phyloP scores from a whole-genome alignment of 2,329 filamentous ascomycete species.

The Neodidymelliopsis sp. region DNA sequence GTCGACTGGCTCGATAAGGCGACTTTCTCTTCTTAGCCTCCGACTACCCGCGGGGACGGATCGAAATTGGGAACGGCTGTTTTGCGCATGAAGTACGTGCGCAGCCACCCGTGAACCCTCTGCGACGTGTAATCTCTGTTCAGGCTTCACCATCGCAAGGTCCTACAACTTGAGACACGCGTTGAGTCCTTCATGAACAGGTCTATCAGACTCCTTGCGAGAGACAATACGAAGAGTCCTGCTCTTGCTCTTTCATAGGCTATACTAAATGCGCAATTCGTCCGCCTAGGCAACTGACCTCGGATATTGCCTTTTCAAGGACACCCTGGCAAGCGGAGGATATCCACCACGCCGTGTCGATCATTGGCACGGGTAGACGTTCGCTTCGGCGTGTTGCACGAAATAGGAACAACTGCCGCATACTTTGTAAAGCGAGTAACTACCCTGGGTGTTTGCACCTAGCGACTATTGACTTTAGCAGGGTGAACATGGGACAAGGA shows the following conservation, averaged over 20 bases:
- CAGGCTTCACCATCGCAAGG: slow-evolving; percentile 2
- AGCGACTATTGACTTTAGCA: slow-evolving; percentile 9
- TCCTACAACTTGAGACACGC: slow-evolving; percentile 5
- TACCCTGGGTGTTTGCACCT: slow-evolving; percentile 9
- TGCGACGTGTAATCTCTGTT: slow-evolving; percentile 12
- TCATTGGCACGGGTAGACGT: slow-evolving; percentile 16
- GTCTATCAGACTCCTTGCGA: background rate
- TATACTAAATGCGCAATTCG: background rate
- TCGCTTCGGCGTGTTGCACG: slow-evolving; percentile 7
- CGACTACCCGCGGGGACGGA: slow-evolving; percentile 17
- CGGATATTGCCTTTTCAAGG: slow-evolving; percentile 20
- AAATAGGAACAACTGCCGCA: slow-evolving; percentile 16
- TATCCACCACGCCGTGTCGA: slow-evolving; percentile 6
- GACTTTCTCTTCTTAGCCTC: slow-evolving; percentile 1
- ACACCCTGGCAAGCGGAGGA: slow-evolving; percentile 1
- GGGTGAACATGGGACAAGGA: background rate
- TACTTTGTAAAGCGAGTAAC: slow-evolving; percentile 8
- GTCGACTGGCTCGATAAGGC: slow-evolving; percentile 8
- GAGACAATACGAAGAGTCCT: background rate
- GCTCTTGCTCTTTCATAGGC: background rate
- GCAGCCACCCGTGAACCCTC: slow-evolving; percentile 5
- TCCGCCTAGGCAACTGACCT: background rate
- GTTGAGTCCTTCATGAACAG: slow-evolving; percentile 8
- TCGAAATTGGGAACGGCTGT: slow-evolving; percentile 21
- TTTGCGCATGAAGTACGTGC: slow-evolving; percentile 20